Conservation (phyloP, 495 filamentous ascomycete species). For the Xylaria palmicola region DNA sequence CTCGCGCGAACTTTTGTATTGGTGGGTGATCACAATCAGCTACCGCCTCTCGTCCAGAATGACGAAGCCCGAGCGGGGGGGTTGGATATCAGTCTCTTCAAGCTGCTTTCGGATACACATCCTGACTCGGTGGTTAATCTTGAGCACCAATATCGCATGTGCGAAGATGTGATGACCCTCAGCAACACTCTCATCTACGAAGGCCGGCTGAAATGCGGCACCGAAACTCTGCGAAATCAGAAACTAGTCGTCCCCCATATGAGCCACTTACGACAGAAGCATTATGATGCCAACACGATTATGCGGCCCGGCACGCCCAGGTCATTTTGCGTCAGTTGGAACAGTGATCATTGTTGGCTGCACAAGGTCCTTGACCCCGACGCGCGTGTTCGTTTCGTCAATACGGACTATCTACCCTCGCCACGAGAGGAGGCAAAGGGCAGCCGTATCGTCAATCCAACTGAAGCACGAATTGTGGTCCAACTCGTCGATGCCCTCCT, state of each 20-base stretch:
- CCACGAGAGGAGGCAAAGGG: slow-evolving; percentile 71
- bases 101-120: slow-evolving; percentile 82
- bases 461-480: slow-evolving; percentile 70
- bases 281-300: slow-evolving; percentile 47
- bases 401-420: slow-evolving; percentile 72
- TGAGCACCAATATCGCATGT: slow-evolving; percentile 98
- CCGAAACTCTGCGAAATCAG: slow-evolving; percentile 65
- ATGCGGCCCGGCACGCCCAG: slow-evolving; percentile 30
- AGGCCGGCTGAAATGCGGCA: slow-evolving; percentile 86
- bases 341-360: slow-evolving; percentile 71
- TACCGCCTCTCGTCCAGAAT: slow-evolving; percentile 92
- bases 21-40: slow-evolving; percentile 93
- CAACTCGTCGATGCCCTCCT: slow-evolving; percentile 81
- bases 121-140: slow-evolving; percentile 84
- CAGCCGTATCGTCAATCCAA: slow-evolving; percentile 80
- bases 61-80: slow-evolving; percentile 82
- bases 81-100: slow-evolving; percentile 90
- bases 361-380: slow-evolving; percentile 67
- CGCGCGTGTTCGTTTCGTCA: slow-evolving; percentile 76
- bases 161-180: slow-evolving; percentile 89
- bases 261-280: slow-evolving; percentile 55
- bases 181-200: slow-evolving; percentile 92
- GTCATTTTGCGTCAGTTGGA: slow-evolving; percentile 54
- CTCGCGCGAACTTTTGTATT: slow-evolving; percentile 93
- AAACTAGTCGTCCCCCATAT: slow-evolving; percentile 55